Base-by-base conservation (phyloP, 2,329 filamentous ascomycete species). In the Monilinia vaccinii-corymbosi region DNA sequence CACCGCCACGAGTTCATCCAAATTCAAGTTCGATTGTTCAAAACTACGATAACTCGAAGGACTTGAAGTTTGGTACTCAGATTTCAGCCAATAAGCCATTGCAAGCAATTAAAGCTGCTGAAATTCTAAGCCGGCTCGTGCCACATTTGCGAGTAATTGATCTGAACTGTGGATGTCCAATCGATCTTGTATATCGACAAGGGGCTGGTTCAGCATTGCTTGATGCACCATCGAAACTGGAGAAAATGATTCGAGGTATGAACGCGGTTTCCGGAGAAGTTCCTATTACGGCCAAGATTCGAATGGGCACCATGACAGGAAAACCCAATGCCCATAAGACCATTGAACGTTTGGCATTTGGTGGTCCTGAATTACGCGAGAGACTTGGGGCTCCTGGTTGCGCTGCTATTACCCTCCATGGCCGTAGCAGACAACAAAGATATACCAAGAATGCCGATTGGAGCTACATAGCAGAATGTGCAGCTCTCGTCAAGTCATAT, bases 161-260 rank as follows among this genome's bases (percentile, higher is more conserved):
- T 70, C 79, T 99, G 67, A 99, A 99, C 77, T 97, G 93, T 69
- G 94, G 94, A 48, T 99, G 94, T 71, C 94, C 94, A 4, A 97
- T 99, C 71, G 94, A 99, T 71, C 83, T 97, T 67, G 87, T 99
- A 56, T 97, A 85, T 78, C 86, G 91, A 68, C 81, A 87, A 49
- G 94, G 94, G 55, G 91, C 89, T 45, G 94, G 94, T 4, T 96
- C 93, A 23, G 93, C 90, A 1, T 82, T 99, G 18, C 84, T 99
- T n/a, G 94, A 99, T 69, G 81, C 86, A 58, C 89, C 84, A 34
- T 85, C 85, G 61, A 97, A 97, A 75, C 77, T 99, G 53, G 92
- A 97, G 74, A 93, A 93, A 74, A 97, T 97, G 75, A 81, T 99
- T 47, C 84, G 92, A 64, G 94, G 94, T 67, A 99, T 99, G 94